Evolutionary conservation across 2,329 filamentous ascomycete species (phyloP).

Genomic region (Alternaria incomplexa): DNA sequence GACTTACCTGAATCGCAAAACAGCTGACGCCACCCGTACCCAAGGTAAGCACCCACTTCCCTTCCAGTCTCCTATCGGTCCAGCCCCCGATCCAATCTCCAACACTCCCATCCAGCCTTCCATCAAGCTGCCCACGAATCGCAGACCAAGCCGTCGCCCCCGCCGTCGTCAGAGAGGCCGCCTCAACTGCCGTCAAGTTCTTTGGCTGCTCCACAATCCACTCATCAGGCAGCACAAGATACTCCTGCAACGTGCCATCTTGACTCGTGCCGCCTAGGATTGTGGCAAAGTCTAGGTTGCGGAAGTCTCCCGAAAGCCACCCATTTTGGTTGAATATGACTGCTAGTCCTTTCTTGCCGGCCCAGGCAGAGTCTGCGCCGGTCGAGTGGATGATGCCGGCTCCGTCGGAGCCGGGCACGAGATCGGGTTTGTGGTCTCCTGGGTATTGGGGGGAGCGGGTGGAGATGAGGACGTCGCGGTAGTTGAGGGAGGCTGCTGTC

Average conservation of each 20-base stretch:
- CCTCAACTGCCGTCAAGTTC: constrained; percentile 36
- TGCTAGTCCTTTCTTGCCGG: background rate
- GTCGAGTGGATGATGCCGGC: constrained; percentile 33
- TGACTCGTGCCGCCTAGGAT: constrained; percentile 12
- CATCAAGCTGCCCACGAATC: constrained; percentile 8
- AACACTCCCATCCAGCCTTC: constrained; percentile 3
- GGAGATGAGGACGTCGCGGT: constrained; percentile 24
- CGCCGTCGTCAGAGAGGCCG: constrained; percentile 26
- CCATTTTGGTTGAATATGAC: background rate
- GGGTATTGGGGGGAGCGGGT: constrained; percentile 21
- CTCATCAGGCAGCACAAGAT: constrained; percentile 26
- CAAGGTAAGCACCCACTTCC: constrained; percentile 62
- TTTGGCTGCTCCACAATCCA: constrained; percentile 23
- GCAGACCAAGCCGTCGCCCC: constrained; percentile 32
- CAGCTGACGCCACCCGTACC: constrained; percentile 58
- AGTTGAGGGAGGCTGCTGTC: constrained; percentile 34
- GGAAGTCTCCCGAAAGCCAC: background rate
- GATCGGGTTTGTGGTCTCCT: constrained; percentile 13
- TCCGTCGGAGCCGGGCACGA: constrained; percentile 28
- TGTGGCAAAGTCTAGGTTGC: background rate
- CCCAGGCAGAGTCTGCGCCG: background rate
- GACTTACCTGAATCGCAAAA: constrained; percentile 30
- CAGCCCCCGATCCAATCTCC: constrained; percentile 11
- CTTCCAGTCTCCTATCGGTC: constrained; percentile 21
- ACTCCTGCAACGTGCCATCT: constrained; percentile 45